These are phyloP conservation scores for Debaryomyces hansenii DNA, from an alignment of 805 yeast species.

Conservation along the genomic window DNA sequence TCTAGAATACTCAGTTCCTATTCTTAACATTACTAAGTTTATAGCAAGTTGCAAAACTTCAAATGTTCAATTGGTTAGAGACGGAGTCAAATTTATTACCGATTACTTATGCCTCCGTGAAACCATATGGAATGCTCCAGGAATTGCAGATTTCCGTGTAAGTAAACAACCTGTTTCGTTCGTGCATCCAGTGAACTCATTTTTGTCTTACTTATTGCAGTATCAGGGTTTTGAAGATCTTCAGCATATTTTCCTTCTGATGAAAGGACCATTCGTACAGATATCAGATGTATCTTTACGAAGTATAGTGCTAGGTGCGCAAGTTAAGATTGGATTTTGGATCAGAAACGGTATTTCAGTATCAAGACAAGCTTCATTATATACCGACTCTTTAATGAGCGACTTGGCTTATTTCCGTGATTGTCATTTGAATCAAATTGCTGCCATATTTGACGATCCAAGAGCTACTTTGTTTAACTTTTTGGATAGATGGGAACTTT, in stretches of 20 bases:
- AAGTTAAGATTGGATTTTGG: constrained; percentile 68
- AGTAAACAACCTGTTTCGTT: constrained; percentile 55
- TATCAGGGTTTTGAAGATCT: constrained; percentile 27
- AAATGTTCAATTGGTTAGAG: constrained; percentile 16
- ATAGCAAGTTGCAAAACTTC: constrained; percentile 21
- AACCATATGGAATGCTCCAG: constrained; percentile 21
- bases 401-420: constrained; percentile 45
- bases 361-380: constrained; percentile 50
- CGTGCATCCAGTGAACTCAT: constrained; percentile 58
- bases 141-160: constrained; percentile 40
- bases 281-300: constrained; percentile 60
- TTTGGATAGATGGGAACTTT: constrained; percentile 58
- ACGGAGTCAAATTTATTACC: constrained; percentile 31
- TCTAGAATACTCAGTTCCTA: constrained; percentile 46
- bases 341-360: constrained; percentile 66
- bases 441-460: constrained; percentile 40
- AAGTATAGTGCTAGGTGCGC: constrained; percentile 60
- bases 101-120: constrained; percentile 29
- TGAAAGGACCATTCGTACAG: constrained; percentile 36
- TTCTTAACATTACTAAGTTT: constrained; percentile 42
- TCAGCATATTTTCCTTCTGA: constrained; percentile 8
- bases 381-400: constrained; percentile 42
- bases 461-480: constrained; percentile 35
- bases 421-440: constrained; percentile 46
- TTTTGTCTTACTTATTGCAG: constrained; percentile 48